Percentiles rank a stretch among this genome's conserved stretches.
Evolutionary conservation across 2,329 filamentous ascomycete genomes (phyloP).

Genomic region (Fusarium graminum): DNA sequence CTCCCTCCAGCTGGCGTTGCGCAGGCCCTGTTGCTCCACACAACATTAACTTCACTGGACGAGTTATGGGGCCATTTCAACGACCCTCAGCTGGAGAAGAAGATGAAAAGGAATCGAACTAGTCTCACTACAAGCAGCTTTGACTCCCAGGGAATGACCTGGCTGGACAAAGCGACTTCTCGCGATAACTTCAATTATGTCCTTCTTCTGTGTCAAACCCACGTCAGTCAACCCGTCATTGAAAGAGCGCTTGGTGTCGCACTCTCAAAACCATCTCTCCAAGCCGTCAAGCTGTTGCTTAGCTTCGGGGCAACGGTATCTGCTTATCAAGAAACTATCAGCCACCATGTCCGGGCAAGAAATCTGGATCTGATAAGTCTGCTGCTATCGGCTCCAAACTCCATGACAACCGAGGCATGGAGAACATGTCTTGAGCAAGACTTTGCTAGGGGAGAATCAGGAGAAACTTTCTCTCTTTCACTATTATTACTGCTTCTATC

Average conservation of each 20-base stretch:
- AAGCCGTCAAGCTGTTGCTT: conserved; percentile 2
- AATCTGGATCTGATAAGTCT: conserved; percentile 4
- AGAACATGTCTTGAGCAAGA: conserved; percentile 11
- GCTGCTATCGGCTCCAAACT: conserved; percentile 7
- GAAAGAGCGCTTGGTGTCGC: conserved; percentile 23
- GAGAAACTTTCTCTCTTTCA: neutral
- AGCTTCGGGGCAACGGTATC: conserved; percentile 27
- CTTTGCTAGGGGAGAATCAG: neutral
- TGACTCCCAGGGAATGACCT: neutral
- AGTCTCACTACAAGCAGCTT: neutral
- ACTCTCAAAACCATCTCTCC: neutral
- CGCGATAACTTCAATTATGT: conserved; percentile 23
- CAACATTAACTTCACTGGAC: neutral
- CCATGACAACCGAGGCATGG: neutral
- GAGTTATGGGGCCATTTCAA: conserved; percentile 31
- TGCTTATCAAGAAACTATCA: neutral
- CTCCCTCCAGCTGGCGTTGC: conserved; percentile 24
- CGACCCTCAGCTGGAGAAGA: conserved; percentile 26
- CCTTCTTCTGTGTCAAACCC: conserved; percentile 22
- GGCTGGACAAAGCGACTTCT: conserved; percentile 11
- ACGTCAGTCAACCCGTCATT: conserved; percentile 4
- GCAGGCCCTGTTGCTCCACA: conserved; percentile 14
- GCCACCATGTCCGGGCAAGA: neutral
- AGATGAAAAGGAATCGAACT: conserved; percentile 20
- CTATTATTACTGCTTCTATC: neutral